Evolutionary conservation across 2,329 filamentous ascomycete genomes (phyloP).

Genomic region (Stemphylium vesicarium): DNA sequence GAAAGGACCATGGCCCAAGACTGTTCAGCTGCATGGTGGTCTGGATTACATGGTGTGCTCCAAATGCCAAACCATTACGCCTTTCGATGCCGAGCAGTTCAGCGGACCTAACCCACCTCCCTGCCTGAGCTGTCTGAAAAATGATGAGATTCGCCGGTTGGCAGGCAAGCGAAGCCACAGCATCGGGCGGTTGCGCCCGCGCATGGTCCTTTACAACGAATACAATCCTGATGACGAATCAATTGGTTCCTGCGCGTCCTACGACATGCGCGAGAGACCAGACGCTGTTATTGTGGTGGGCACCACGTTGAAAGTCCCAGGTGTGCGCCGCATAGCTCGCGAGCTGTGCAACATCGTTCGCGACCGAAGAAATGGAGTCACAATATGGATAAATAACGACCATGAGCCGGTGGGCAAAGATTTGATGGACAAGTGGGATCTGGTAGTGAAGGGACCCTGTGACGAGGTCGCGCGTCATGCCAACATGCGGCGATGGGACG

Average conservation of each 20-base stretch:
- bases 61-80: constrained; percentile 79
- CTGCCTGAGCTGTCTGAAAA: constrained; percentile 75
- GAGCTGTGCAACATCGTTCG: constrained; percentile 91
- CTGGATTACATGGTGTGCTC: constrained; percentile 96
- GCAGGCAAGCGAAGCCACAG: constrained; percentile 92
- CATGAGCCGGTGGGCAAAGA: constrained; percentile 81
- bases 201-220: constrained; percentile 97
- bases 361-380: constrained; percentile 79
- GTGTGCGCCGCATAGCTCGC: constrained; percentile 85
- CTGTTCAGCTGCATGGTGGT: constrained; percentile 91
- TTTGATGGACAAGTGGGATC: constrained; percentile 91
- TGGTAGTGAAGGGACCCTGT: constrained; percentile 84
- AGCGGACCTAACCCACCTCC: constrained; percentile 82
- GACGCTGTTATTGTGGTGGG: constrained; percentile 95
- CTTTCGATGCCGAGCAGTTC: constrained; percentile 81
- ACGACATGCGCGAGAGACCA: constrained; percentile 83
- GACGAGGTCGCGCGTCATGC: constrained; percentile 83
- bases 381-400: constrained; percentile 94
- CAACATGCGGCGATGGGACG: constrained; percentile 65
- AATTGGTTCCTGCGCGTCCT: constrained; percentile 86
- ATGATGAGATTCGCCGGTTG: constrained; percentile 77
- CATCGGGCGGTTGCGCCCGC: constrained; percentile 84
- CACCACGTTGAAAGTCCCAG: constrained; percentile 93
- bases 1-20: constrained; percentile 91
- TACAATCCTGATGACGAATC: constrained; percentile 96